Conservation (phyloP, 2,329 filamentous ascomycete genomes). For the Penicillium decumbens region DNA sequence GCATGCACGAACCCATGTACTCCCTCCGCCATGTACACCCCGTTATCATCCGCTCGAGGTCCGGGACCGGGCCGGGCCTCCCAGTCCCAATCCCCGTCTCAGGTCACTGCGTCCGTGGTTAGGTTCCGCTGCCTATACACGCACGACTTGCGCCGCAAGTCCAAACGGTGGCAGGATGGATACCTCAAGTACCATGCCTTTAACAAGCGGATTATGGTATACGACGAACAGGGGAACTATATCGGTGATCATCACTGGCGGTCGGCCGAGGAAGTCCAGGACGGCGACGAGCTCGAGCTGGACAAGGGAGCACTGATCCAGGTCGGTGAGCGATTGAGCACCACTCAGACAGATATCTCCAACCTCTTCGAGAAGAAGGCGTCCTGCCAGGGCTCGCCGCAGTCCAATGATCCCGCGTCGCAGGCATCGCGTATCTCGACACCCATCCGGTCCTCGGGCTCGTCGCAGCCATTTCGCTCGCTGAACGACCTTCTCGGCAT, state of each 20-base stretch:
- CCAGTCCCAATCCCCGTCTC: slow-evolving; percentile 41
- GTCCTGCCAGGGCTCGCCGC: slow-evolving; percentile 28
- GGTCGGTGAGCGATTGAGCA: slow-evolving; percentile 69
- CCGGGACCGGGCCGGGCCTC: slow-evolving; percentile 37
- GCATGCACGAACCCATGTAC: slow-evolving; percentile 1
- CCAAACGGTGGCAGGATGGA: slow-evolving; percentile 93
- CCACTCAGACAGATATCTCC: slow-evolving; percentile 70
- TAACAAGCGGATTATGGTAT: slow-evolving; percentile 87
- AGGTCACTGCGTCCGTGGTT: slow-evolving; percentile 68
- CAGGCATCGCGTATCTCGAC: slow-evolving; percentile 42
- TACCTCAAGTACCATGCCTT: slow-evolving; percentile 82
- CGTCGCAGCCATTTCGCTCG: slow-evolving; percentile 50
- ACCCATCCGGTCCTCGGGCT: slow-evolving; percentile 21
- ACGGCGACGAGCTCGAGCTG: slow-evolving; percentile 76
- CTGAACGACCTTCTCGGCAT: slow-evolving; percentile 62
- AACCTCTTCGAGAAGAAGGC: slow-evolving; percentile 68
- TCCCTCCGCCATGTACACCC: slow-evolving; percentile 20
- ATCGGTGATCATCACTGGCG: slow-evolving; percentile 83
- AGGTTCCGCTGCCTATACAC: slow-evolving; percentile 86
- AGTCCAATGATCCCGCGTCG: slow-evolving; percentile 31
- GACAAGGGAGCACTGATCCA: slow-evolving; percentile 75
- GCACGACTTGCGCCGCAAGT: slow-evolving; percentile 76
- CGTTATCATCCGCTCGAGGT: slow-evolving; percentile 18
- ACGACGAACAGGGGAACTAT: slow-evolving; percentile 73
- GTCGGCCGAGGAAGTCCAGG: slow-evolving; percentile 61